These are phyloP conservation scores for Arabidopsis lyrata DNA, from an alignment of 441 rosid species.

Conservation along the genomic window DNA sequence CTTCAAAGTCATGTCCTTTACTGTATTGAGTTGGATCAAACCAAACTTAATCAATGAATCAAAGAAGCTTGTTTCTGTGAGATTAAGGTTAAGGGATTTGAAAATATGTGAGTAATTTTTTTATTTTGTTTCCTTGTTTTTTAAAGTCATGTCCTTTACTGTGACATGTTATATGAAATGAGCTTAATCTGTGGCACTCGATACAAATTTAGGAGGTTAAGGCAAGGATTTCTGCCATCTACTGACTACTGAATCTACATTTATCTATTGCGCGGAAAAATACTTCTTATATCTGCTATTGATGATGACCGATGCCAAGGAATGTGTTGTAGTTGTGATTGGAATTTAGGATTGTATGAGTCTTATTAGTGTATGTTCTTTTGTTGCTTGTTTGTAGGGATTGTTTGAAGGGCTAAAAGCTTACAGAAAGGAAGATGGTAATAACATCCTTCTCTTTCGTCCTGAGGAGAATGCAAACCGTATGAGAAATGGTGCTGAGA, in stretches of 20 bases:
- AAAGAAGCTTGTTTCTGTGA: background rate
- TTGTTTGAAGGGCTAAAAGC: slow-evolving; percentile 83
- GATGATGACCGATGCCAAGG: slow-evolving; percentile 6
- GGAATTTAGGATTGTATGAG: background rate
- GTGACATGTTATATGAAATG: background rate
- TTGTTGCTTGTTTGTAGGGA: slow-evolving; percentile 52
- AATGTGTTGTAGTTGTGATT: slow-evolving; percentile 1
- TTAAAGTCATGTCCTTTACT: slow-evolving; percentile 1
- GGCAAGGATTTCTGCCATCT: background rate
- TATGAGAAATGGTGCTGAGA: slow-evolving; percentile 75
- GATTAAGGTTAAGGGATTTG: background rate
- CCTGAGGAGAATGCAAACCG: slow-evolving; percentile 78
- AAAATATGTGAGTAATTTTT: background rate
- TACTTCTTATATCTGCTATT: background rate
- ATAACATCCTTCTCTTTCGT: slow-evolving; percentile 64
- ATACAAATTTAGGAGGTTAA: background rate
- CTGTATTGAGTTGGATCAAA: background rate
- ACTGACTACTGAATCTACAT: background rate
- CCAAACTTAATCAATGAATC: background rate
- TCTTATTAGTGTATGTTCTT: background rate
- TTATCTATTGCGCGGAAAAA: background rate
- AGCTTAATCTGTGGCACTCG: background rate
- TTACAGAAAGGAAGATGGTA: slow-evolving; percentile 64
- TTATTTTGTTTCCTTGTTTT: slow-evolving; percentile 5
- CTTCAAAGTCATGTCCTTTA: background rate